phyloP scores from a whole-genome alignment of 2,329 filamentous ascomycete species.

The Diplodia mutila region DNA sequence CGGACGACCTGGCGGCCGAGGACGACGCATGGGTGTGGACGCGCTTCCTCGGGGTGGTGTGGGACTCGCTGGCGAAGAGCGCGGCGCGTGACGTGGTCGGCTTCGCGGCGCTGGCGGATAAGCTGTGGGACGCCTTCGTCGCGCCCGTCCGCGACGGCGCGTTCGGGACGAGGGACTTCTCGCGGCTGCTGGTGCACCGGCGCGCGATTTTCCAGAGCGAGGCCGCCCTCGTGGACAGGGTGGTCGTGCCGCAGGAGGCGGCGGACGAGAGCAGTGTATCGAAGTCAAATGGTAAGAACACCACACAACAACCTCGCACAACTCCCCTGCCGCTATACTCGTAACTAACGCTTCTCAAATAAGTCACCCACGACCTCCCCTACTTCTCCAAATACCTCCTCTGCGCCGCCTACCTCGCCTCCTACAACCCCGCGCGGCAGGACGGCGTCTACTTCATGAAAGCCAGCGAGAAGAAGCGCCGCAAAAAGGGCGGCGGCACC shows the following conservation, averaged over 20 bases:
- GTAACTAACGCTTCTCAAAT: conserved; percentile 1
- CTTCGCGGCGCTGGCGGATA: conserved; percentile 70
- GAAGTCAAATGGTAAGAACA: conserved; percentile 7
- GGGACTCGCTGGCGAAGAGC: conserved; percentile 81
- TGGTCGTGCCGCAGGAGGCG: conserved; percentile 39
- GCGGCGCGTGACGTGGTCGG: conserved; percentile 78
- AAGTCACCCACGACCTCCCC: conserved; percentile 59
- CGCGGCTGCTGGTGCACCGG: conserved; percentile 74
- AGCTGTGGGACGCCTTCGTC: conserved; percentile 85
- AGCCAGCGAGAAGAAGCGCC: conserved; percentile 56
- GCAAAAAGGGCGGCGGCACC: conserved; percentile 27
- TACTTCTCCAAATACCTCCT: conserved; percentile 75
- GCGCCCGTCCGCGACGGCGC: conserved; percentile 76
- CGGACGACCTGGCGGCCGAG: conserved; percentile 53
- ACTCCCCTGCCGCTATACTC: neutral
- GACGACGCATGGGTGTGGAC: conserved; percentile 73
- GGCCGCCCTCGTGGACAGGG: conserved; percentile 66
- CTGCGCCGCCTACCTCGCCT: conserved; percentile 77
- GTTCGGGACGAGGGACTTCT: conserved; percentile 78
- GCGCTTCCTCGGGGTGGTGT: conserved; percentile 80
- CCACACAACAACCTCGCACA: neutral
- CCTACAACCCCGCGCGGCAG: conserved; percentile 75
- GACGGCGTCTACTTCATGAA: conserved; percentile 78
- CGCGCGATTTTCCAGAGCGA: conserved; percentile 74
- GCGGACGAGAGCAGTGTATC: neutral